A percentile compares a stretch with the other conserved stretches of the same genome.
Conservation (phyloP, 2,329 filamentous ascomycete genomes). For the Penicillium sp. region DNA sequence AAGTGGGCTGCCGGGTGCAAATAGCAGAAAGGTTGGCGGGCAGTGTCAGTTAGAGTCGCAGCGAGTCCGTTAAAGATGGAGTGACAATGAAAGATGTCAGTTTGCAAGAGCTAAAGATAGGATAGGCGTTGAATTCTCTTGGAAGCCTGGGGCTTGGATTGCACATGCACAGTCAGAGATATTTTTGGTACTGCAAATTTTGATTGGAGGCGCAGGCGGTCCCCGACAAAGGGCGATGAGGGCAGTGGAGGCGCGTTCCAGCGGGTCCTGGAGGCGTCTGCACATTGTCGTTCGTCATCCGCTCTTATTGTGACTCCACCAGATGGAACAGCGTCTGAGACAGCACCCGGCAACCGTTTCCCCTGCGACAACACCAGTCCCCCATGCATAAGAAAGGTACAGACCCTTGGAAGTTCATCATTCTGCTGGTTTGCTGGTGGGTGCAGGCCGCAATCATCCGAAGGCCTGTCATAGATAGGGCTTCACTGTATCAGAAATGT, state of each 20-base stretch:
- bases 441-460: neutral
- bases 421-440: neutral
- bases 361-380: neutral
- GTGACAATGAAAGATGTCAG: neutral
- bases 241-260: constrained; percentile 14
- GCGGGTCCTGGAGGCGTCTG: constrained; percentile 14
- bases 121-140: neutral
- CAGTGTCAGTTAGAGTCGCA: neutral
- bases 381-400: neutral
- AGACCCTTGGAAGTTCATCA: neutral
- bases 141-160: constrained; percentile 7
- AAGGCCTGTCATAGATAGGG: neutral
- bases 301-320: constrained; percentile 20
- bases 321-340: constrained; percentile 19
- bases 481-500: neutral
- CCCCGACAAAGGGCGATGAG: constrained; percentile 19
- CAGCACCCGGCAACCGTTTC: constrained; percentile 10
- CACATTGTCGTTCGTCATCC: constrained; percentile 28
- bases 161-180: constrained; percentile 21
- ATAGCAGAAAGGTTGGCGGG: constrained; percentile 2
- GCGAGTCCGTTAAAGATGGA: neutral
- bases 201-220: constrained; percentile 27
- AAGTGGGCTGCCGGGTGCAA: constrained; percentile 1
- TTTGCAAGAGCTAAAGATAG: constrained; percentile 1
- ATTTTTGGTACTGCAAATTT: constrained; percentile 29